A percentile compares a stretch with the other conserved stretches of the same genome.
Evolutionary conservation across 345 rosid genomes (phyloP).

Genomic region (Eucalyptus lansdowneana): DNA sequence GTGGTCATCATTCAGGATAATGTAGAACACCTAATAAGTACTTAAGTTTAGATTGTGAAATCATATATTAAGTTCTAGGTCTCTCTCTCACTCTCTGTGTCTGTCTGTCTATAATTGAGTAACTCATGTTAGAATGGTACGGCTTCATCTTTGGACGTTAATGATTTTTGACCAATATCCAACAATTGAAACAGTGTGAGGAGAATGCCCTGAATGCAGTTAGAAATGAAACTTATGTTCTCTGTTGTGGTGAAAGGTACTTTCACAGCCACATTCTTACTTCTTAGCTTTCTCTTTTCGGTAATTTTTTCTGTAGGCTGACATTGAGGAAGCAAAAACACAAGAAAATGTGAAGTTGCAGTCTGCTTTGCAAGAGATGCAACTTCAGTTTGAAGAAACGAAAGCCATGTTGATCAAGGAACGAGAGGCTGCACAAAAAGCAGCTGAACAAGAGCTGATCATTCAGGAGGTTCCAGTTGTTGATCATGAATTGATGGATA

Average conservation of each 20-base stretch:
- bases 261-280: not conserved
- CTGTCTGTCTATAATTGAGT: not conserved
- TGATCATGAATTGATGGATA: slow-evolving; percentile 47
- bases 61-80: not conserved
- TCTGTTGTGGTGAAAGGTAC: not conserved
- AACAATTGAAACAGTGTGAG: not conserved
- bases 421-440: slow-evolving; percentile 19
- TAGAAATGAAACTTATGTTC: not conserved
- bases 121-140: not conserved
- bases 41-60: not conserved
- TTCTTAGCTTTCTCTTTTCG: not conserved
- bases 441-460: slow-evolving; percentile 21
- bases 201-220: not conserved
- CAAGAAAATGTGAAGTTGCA: slow-evolving; percentile 36
- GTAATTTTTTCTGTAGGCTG: slow-evolving; percentile 36
- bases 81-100: not conserved
- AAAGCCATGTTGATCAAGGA: slow-evolving; percentile 37
- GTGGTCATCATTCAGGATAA: not conserved
- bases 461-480: slow-evolving; percentile 48
- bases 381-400: slow-evolving; percentile 54
- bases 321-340: slow-evolving; percentile 49
- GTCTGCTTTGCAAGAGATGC: slow-evolving; percentile 32
- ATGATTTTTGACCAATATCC: not conserved
- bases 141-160: not conserved
- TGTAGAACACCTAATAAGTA: not conserved